Base-by-base conservation (phyloP, 257 asterid species). In the Solanum sparsipilum region DNA sequence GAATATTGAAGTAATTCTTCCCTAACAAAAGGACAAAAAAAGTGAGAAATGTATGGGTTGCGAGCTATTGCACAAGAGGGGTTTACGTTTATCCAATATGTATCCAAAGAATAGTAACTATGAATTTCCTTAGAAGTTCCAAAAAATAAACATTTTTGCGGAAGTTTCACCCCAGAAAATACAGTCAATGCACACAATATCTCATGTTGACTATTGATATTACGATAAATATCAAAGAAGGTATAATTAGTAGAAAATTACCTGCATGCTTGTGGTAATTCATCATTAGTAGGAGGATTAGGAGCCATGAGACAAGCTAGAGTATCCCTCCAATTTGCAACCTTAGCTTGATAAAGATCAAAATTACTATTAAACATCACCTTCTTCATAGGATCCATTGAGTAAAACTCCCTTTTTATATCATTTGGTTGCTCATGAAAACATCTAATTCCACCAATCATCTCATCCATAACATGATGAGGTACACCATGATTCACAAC, bases 401-500 rank as follows among this genome's bases (percentile, higher is more conserved):
- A 38, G 35, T 88, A 88, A 32, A 83, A 68, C 44, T 18, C 56
- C 86, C 29, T 70, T 25, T 88, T 88, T 31, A 5, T 31, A 56
- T 88, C 76, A 29, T n/a, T 83, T 18, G 86, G 58, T 23, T 44
- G 87, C 67, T 88, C 87, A 36, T 82, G 48, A 21, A 88, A 88
- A 10, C 87, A 4, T 39, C 18, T 6, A 65, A 83, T 38, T 68
- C 87, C 89, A 13, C 9, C 3, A 10, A 88, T 67, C 89, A 88
- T 88, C 58, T 83, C 89, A 82, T 88, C 87, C 89, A 88, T 63
- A 34, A 70, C 73, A 21, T 46, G 63, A 5, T 58, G 70, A 29
- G 89, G 84, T 2, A 82, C 34, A 39, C 87, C 87, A 88, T 88
- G 89, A n/a, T 88, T 88, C n/a, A 88, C 84, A 63, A 88, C 86